These are phyloP conservation scores for Paraglomus occultum DNA, from an alignment of 192 early-diverging fungal species.

Conservation along the genomic window DNA sequence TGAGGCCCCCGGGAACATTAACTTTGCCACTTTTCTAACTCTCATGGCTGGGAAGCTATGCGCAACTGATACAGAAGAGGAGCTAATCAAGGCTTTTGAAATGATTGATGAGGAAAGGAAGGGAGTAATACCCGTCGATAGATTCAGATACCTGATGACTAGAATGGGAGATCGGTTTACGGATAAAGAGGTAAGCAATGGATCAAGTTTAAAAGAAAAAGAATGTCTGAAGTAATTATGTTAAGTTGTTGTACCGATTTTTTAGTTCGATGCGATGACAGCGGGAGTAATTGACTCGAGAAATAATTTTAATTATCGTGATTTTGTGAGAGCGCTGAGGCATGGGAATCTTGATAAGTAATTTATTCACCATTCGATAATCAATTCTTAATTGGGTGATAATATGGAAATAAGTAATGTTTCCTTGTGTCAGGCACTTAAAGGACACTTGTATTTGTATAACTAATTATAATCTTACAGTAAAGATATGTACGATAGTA, in stretches of 20 bases:
- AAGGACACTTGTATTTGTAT: no score
- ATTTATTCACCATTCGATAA: no score
- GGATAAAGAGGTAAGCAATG: constrained; percentile 73
- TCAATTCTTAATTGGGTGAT: no score
- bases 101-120: constrained; percentile 85
- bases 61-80: constrained; percentile 88
- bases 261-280: constrained; percentile 89
- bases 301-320: constrained; percentile 85
- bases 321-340: constrained; percentile 90
- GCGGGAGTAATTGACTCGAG: constrained; percentile 80
- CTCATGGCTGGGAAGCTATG: constrained; percentile 92
- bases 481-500: no score
- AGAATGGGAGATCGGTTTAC: constrained; percentile 94
- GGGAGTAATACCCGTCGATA: constrained; percentile 77
- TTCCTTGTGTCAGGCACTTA: no score
- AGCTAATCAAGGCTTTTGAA: constrained; percentile 91
- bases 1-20: constrained; percentile 88
- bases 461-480: no score
- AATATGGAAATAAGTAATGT: no score
- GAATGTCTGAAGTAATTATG: not conserved
- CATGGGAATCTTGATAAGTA: constrained; percentile 63
- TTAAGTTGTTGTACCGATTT: constrained; percentile 17
- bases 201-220: not conserved
- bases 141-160: constrained; percentile 84
- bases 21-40: constrained; percentile 97